Percentiles rank a stretch among this genome's conserved stretches.
Conservation (phyloP, 2,329 filamentous ascomycete species). For the Teratosphaeria destructans region DNA sequence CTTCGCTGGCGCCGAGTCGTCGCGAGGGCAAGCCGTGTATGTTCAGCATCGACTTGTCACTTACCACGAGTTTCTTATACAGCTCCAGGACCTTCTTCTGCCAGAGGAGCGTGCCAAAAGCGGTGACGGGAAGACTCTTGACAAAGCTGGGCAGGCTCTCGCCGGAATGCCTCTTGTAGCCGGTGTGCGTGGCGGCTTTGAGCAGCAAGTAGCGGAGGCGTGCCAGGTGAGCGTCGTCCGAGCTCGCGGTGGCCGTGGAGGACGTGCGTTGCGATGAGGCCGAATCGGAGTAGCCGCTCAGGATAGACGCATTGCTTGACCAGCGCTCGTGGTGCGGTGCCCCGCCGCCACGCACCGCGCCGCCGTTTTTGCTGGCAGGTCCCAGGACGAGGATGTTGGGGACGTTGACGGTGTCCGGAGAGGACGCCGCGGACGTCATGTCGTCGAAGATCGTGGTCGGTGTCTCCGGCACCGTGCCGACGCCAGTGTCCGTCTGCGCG, state of each 20-base stretch:
- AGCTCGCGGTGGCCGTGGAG: conserved; percentile 56
- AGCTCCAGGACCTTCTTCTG: conserved; percentile 63
- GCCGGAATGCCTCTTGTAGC: conserved; percentile 55
- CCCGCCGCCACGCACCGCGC: conserved; percentile 33
- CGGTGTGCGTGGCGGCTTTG: conserved; percentile 76
- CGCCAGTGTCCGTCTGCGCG: conserved; percentile 18
- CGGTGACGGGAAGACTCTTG: conserved; percentile 58
- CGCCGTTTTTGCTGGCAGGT: conserved; percentile 39
- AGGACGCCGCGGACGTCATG: conserved; percentile 56
- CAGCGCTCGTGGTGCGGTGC: conserved; percentile 55
- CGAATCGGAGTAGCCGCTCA: conserved; percentile 68
- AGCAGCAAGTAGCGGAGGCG: conserved; percentile 69
- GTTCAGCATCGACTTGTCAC: conserved; percentile 57
- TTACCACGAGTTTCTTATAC: conserved; percentile 70
- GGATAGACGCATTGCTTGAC: conserved; percentile 65
- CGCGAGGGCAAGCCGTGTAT: conserved; percentile 46
- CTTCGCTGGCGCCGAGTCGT: conserved; percentile 60
- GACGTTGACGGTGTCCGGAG: conserved; percentile 58
- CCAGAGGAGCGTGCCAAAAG: conserved; percentile 63
- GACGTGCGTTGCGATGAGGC: conserved; percentile 53
- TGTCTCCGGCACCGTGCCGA: conserved; percentile 60
- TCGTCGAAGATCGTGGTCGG: conserved; percentile 95
- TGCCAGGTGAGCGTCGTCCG: conserved; percentile 66
- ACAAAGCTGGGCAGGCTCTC: conserved; percentile 61
- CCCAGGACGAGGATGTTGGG: conserved; percentile 85